Base-by-base conservation (phyloP, 306 rosid genomes). In the Begonia fuchsioides region DNA sequence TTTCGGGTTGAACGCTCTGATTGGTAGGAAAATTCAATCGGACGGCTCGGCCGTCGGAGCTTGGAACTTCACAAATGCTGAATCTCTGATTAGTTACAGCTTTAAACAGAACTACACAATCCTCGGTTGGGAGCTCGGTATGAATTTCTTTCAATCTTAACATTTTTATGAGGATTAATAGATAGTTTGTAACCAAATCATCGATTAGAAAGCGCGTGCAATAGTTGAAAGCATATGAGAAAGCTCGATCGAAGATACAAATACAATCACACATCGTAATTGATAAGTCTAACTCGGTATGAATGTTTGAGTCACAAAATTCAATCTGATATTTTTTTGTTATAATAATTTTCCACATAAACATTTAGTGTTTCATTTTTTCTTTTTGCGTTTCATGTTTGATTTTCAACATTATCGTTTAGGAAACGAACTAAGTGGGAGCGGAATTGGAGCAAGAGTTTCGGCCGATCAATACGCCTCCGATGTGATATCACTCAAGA, bases 41-140 rank as follows among this genome's bases (percentile, higher is more conserved):
- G 53, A 59, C 54, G 62, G 66, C 38, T 43, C 66, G 65, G 54
- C 98, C 18, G 45, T 52, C 19, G 98, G 96, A 56, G 76, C 77
- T 61, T 90, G 98, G 96, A 19, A 85, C 67, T 59, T 17, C 55
- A 38, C 78, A 10, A 90, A 90, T 60, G 76, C 96, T 26, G 83
- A 79, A 58, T 82, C 95, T 51, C 57, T 90, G 16, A 75, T 90
- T 11, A 84, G 72, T 12, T 90, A 90, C 64, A 85, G 81, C 4
- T 85, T 75, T 9, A 39, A 55, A 54, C 82, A 79, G 67, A 79
- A 82, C 64, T 77, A 72, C 69, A 59, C 60, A 14, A 75, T 90
- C 62, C 72, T 70, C 63, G 96, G 87, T 63, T 90, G 98, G 98
- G 98, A 90, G 76, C 75, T 90, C 2, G 98, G 98, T 90, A 65